Evolutionary conservation across 2,329 filamentous ascomycete species (phyloP), one percentile per base, ranked within the genome.

Genomic region (Stachybotrys elegans): DNA sequence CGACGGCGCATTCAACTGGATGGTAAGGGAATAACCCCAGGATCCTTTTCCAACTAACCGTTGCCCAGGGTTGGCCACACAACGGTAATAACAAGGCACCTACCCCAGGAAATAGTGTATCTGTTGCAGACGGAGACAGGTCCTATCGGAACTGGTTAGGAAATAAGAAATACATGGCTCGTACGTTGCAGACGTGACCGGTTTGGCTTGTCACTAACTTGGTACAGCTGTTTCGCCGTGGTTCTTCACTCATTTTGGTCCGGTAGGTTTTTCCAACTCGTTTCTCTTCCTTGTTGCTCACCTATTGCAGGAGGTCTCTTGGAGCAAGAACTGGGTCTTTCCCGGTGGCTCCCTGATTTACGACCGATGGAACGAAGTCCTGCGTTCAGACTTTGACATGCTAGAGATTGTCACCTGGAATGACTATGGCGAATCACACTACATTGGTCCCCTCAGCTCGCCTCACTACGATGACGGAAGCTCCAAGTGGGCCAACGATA

Each of bases 281-380:
- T 17, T 20, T 5, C 5, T 8, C 14, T 6, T 19, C 5, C n/a
- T 5, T 36, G 7, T 5, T 13, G 12, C 14, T 5, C 41, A n/a
- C n/a, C 9, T 53, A 27, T 34, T 40, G 48, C 4, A 53, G 53
- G 67, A 68, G 42, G 65, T 71, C 17, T 54, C 65, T 9, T 75
- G 69, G 49, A 63, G 61, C 52, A 73, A 80, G 65, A 76, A 76
- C 52, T 78, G 73, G 69, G 66, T 83, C 2, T 84, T 78, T 66
- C 72, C 72, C 4, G 72, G 76, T 7, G 79, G 82, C 47, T 65
- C 73, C 34, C 61, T 83, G 6, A 81, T 80, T 73, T 75, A 72
- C 47, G 64, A 78, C 45, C 74, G 79, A 22, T 83, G 79, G 79
- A 64, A 73, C 19, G 50, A 65, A 43, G 66, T 76, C 17, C 49